Conservation (phyloP, 257 asterid genomes). For the Misopates orontium region DNA sequence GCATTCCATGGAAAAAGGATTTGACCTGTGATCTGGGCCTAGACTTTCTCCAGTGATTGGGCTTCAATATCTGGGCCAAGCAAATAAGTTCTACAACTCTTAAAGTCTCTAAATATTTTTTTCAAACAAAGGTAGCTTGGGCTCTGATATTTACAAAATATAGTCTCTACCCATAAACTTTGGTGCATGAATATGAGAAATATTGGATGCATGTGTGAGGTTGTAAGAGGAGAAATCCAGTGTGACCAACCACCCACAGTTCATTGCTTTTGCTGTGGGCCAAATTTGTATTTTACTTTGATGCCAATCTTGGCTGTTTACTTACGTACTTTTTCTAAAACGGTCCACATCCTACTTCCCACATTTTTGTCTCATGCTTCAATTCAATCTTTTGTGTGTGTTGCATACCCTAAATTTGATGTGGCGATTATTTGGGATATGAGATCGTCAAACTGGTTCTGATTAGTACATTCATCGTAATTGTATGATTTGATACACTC, state of each 20-base stretch:
- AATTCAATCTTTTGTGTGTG: background rate
- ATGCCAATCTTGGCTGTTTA: slow-evolving; percentile 3
- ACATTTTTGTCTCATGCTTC: background rate
- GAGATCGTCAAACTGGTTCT: no score
- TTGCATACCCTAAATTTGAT: no score
- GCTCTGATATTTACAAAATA: no score
- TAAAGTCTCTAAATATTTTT: no score
- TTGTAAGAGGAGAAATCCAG: slow-evolving; percentile 18
- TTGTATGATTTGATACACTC: no score
- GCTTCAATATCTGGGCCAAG: no score
- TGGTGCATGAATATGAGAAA: background rate
- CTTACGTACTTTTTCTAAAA: slow-evolving; percentile 14
- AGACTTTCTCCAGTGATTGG: no score
- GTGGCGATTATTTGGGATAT: no score
- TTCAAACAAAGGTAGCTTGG: background rate
- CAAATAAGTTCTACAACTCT: no score
- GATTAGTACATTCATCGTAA: no score
- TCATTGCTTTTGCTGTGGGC: slow-evolving; percentile 16
- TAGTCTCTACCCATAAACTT: background rate
- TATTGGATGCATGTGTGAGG: slow-evolving; percentile 18
- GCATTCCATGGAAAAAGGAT: no score
- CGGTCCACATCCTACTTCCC: background rate
- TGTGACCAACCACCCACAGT: slow-evolving; percentile 14
- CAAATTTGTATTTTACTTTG: background rate
- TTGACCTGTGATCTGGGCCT: no score